phyloP scores from a whole-genome alignment of 306 rosid species.

The Vigna nakashimae region DNA sequence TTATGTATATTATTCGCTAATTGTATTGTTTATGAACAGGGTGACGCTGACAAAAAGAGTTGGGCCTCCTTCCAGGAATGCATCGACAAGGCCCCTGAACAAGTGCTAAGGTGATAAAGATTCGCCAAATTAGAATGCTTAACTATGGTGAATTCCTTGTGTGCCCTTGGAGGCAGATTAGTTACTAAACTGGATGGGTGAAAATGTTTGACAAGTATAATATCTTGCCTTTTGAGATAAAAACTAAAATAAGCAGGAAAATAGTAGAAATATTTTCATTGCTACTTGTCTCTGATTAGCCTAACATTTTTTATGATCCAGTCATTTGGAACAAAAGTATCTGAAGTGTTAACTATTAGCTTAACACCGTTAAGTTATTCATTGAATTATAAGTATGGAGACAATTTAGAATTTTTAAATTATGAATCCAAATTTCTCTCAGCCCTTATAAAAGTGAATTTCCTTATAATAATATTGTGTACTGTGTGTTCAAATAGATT shows the following conservation, averaged over 20 bases:
- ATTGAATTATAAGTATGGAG: not conserved
- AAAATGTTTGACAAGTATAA: not conserved
- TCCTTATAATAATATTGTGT: not conserved
- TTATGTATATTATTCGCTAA: constrained; percentile 23
- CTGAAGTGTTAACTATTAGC: not conserved
- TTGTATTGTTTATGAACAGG: constrained; percentile 46
- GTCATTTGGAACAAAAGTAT: not conserved
- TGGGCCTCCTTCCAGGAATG: constrained; percentile 72
- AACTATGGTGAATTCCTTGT: not conserved
- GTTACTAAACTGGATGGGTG: not conserved
- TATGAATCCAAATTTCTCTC: constrained; percentile 1
- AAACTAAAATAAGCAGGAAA: not conserved
- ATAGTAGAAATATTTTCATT: not conserved
- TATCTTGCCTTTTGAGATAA: not conserved
- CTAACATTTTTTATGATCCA: not conserved
- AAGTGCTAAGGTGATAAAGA: constrained; percentile 51
- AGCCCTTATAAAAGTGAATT: constrained; percentile 5
- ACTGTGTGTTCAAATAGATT: not conserved
- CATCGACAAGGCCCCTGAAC: constrained; percentile 67
- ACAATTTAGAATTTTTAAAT: not conserved
- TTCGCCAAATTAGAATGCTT: constrained; percentile 11
- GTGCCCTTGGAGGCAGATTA: not conserved
- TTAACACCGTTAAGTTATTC: not conserved
- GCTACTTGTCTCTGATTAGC: not conserved
- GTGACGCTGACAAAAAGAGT: constrained; percentile 48